Conservation (phyloP, 1,139 yeast species). For the Meyerozyma athensensis region DNA sequence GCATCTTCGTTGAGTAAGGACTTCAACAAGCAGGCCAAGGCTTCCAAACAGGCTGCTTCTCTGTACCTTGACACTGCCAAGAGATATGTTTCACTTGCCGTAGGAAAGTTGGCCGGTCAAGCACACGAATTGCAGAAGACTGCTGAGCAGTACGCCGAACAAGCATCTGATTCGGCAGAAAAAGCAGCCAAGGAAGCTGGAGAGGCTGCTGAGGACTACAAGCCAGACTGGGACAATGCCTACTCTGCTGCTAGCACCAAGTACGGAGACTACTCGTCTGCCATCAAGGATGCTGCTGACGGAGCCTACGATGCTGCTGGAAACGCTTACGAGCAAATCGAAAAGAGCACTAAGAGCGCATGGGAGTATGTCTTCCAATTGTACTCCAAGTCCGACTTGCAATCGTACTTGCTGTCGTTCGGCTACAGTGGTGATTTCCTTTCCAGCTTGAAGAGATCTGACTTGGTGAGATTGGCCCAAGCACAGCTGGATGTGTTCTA, state of each 20-base stretch:
- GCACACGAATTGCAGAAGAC: conserved; percentile 7
- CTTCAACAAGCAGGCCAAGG: neutral
- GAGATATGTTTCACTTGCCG: neutral
- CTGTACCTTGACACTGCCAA: conserved; percentile 1
- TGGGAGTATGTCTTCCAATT: conserved; percentile 18
- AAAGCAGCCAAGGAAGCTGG: conserved; percentile 9
- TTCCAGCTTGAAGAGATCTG: conserved; percentile 35
- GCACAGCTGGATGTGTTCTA: conserved; percentile 59
- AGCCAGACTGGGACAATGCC: conserved; percentile 8
- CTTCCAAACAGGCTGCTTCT: neutral
- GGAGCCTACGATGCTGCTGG: conserved; percentile 9
- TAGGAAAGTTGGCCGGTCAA: neutral
- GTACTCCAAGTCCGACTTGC: conserved; percentile 54
- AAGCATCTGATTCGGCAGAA: neutral
- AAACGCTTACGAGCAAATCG: conserved; percentile 9
- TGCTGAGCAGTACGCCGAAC: conserved; percentile 5
- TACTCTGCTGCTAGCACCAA: conserved; percentile 5
- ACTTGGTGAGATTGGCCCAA: conserved; percentile 44
- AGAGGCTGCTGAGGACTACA: conserved; percentile 9
- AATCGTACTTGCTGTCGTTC: conserved; percentile 46
- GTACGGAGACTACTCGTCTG: conserved; percentile 6
- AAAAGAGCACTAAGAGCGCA: conserved; percentile 7
- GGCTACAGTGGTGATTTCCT: conserved; percentile 38
- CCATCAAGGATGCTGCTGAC: conserved; percentile 10
- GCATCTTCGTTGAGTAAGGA: neutral